A percentile compares a stretch with the other conserved stretches of the same genome.
Evolutionary conservation across 257 asterid genomes (phyloP).

Genomic region (Oldenlandia corymbosa): DNA sequence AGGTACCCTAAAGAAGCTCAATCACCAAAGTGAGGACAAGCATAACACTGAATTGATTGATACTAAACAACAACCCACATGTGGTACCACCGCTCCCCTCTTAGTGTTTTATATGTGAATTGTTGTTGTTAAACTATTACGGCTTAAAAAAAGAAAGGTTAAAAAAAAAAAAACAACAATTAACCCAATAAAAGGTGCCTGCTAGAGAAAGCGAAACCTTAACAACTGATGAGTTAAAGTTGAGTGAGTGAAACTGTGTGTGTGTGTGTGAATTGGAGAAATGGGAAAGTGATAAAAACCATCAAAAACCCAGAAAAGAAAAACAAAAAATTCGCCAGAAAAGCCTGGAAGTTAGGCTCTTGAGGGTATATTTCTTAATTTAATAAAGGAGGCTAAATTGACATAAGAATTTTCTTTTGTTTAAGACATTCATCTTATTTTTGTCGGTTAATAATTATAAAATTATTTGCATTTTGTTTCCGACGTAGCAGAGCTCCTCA

Average conservation of each 20-base stretch:
- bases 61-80: slow-evolving; percentile 19
- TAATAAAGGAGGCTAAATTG: too few relatives aligned
- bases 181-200: neutral
- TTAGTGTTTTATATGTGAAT: neutral
- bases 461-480: too few relatives aligned
- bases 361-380: too few relatives aligned
- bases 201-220: slow-evolving; percentile 2
- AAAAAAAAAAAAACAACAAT: neutral
- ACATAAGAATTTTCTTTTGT: too few relatives aligned
- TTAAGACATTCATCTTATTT: too few relatives aligned
- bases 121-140: too few relatives aligned
- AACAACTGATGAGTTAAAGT: neutral
- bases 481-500: too few relatives aligned
- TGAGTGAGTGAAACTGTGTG: too few relatives aligned
- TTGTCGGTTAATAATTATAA: too few relatives aligned
- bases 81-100: slow-evolving; percentile 23
- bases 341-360: neutral
- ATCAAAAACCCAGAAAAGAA: neutral
- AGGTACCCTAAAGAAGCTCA: slow-evolving; percentile 17
- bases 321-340: neutral
- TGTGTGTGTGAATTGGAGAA: slow-evolving; percentile 3
- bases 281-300: neutral
- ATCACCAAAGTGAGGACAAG: slow-evolving; percentile 5
- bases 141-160: too few relatives aligned
- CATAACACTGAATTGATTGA: slow-evolving; percentile 13